phyloP scores from a whole-genome alignment of 2,329 filamentous ascomycete genomes.

The Cladosporium sp. region DNA sequence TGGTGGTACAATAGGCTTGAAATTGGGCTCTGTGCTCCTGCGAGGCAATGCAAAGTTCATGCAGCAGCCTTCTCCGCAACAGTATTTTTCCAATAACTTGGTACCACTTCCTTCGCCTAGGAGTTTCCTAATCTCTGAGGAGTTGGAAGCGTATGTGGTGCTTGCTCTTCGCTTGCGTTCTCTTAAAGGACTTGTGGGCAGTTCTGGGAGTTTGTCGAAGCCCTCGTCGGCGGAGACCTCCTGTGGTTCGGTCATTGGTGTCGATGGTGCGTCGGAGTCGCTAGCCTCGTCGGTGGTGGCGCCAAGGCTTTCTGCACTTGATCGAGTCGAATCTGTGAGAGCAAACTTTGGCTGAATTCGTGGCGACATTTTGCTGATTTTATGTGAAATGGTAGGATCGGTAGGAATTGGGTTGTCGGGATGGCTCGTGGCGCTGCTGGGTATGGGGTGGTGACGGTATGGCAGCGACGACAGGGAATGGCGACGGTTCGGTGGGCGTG shows the following conservation, averaged over 20 bases:
- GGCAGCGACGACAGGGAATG: constrained; percentile 28
- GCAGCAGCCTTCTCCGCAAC: constrained; percentile 63
- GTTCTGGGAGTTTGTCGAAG: constrained; percentile 37
- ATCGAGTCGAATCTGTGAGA: constrained; percentile 20
- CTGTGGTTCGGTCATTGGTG: constrained; percentile 39
- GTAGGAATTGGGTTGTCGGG: constrained; percentile 44
- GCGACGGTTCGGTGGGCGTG: constrained; percentile 18
- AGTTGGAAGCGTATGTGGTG: constrained; percentile 44
- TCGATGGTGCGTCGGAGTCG: constrained; percentile 41
- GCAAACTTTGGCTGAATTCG: constrained; percentile 4
- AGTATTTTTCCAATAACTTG: constrained; percentile 58
- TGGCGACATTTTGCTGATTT: constrained; percentile 5
- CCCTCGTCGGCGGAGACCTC: constrained; percentile 20
- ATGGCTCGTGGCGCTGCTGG: constrained; percentile 41
- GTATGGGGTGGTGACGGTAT: constrained; percentile 36
- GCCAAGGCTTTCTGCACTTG: constrained; percentile 28
- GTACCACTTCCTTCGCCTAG: constrained; percentile 55
- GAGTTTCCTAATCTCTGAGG: constrained; percentile 55
- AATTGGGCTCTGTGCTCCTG: constrained; percentile 40
- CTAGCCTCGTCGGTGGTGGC: constrained; percentile 33
- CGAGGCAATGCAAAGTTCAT: constrained; percentile 53
- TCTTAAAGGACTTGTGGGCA: constrained; percentile 22
- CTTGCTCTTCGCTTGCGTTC: constrained; percentile 27
- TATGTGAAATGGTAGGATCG: constrained; percentile 31
- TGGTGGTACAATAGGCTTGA: constrained; percentile 53